These are phyloP conservation scores for Hippophae tibetana DNA, from an alignment of 306 rosid genomes.

Conservation along the genomic window DNA sequence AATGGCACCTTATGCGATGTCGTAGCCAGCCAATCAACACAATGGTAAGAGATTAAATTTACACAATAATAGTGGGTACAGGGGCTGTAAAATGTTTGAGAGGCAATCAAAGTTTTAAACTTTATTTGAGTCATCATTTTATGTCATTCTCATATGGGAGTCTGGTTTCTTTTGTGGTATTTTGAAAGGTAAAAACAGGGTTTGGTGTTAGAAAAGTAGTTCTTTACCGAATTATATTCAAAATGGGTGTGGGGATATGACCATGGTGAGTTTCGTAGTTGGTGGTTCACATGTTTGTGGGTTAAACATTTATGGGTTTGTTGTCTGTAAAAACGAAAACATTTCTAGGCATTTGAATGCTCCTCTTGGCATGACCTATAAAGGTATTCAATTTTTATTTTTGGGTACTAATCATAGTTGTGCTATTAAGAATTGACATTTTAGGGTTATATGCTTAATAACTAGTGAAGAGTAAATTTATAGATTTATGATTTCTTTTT, in stretches of 20 bases:
- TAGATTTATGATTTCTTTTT: too few species aligned
- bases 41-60: conserved; percentile 51
- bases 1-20: too few species aligned
- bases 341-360: conserved; percentile 38
- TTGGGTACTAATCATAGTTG: conserved; percentile 64
- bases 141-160: conserved; percentile 60
- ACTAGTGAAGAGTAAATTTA: too few species aligned
- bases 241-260: conserved; percentile 30
- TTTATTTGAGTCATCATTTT: conserved; percentile 30
- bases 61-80: conserved; percentile 37
- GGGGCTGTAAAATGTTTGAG: conserved; percentile 63
- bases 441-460: too few species aligned
- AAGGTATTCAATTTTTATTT: conserved; percentile 31
- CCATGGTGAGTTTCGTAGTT: conserved; percentile 47
- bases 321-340: conserved; percentile 52
- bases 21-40: conserved; percentile 5
- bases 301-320: conserved; percentile 41
- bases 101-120: not conserved
- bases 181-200: conserved; percentile 6
- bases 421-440: conserved; percentile 21
- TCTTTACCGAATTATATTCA: conserved; percentile 22
- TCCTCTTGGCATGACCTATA: conserved; percentile 37
- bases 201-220: conserved; percentile 58
- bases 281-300: conserved; percentile 75
- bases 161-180: conserved; percentile 74